Evolutionary conservation across 1,284 basidiomycete genomes (phyloP), one percentile per base, ranked within the genome.

Genomic region (Sparassis latifolia): DNA sequence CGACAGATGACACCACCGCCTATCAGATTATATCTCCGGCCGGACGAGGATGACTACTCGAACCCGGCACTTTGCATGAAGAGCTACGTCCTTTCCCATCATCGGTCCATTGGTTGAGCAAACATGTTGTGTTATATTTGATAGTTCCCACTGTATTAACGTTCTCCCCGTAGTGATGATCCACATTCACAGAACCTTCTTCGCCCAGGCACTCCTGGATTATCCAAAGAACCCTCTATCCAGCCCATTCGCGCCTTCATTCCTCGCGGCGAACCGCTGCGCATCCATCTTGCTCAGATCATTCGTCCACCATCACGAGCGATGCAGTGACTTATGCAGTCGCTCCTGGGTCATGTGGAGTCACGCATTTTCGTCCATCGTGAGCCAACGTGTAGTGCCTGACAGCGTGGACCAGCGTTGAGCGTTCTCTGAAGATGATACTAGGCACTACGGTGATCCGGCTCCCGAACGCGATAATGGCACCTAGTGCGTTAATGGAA

Each of bases 281-380:
- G 67, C 71, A 44, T 68, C 65, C 10, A 59, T 58, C 10, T 58
- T 72, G n/a, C 59, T 69, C 44, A 66, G 66, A 28, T 66, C 67
- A 44, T 70, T 69, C 56, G 53, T 62, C 2, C 58, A 67, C 46
- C 67, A 69, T 33, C 51, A 54, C 41, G 53, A 61, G 46, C 52
- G 58, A 33, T 56, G 55, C 30, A 59, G 58, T 4, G 58, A 62
- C 50, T 52, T 68, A 10, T 62, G 62, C 50, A 60, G 63, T 33
- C 66, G 70, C 10, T 69, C 67, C 58, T 71, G 70, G 69, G 60
- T 60, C 32, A 62, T 68, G 55, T 71, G 69, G 69, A 68, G 66
- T 3, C 69, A 69, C 49, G 64, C 66, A 2, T 71, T 73, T 52
- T 69, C 70, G 28, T 66, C 70, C 32, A 66, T 66, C 10, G 71